Conservation (phyloP, 78 protist genomes). For the Dictyostelium capitatum region DNA sequence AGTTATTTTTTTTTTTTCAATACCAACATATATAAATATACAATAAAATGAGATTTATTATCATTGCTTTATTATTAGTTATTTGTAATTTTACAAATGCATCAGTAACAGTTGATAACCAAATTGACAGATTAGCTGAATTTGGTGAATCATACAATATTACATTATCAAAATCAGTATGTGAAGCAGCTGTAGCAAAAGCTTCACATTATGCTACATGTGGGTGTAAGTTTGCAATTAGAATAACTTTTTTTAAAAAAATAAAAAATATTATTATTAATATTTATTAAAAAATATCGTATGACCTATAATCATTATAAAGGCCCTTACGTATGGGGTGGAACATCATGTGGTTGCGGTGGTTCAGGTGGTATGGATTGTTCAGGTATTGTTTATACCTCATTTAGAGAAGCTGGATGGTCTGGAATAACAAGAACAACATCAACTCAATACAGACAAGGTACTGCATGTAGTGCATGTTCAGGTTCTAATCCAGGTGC, state of each 20-base stretch:
- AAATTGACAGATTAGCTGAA: background rate
- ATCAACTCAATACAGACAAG: constrained; percentile 50
- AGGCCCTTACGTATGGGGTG: constrained; percentile 1
- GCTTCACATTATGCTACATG: constrained; percentile 39
- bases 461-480: constrained; percentile 45
- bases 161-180: constrained; percentile 15
- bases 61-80: too few species aligned
- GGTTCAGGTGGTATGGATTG: constrained; percentile 82
- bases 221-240: constrained; percentile 49
- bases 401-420: constrained; percentile 69
- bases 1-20: too few species aligned
- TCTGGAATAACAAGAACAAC: constrained; percentile 53
- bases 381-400: constrained; percentile 55
- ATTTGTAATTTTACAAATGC: too few species aligned
- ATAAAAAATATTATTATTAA: too few species aligned
- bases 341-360: constrained; percentile 73
- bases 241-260: too few species aligned
- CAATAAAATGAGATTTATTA: too few species aligned
- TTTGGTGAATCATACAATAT: constrained; percentile 7
- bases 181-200: constrained; percentile 11
- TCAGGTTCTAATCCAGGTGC: background rate
- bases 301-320: too few species aligned
- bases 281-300: too few species aligned
- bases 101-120: too few species aligned
- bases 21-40: too few species aligned